Conservation (phyloP, 495 filamentous ascomycete species). For the Sporormia fimetaria region DNA sequence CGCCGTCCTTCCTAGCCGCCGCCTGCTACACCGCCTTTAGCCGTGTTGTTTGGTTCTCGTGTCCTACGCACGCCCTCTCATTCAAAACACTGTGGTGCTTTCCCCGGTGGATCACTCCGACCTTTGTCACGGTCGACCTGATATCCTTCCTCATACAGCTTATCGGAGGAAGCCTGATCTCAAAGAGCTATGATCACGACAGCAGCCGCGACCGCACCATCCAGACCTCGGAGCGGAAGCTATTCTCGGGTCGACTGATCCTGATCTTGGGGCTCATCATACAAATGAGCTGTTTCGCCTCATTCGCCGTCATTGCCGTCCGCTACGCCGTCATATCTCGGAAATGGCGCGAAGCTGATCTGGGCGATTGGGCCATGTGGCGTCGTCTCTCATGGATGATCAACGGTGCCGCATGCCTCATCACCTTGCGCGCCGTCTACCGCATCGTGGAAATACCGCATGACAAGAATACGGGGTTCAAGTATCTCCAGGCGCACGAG, state of each 20-base stretch:
- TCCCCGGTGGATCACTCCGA: constrained; percentile 15
- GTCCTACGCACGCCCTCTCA: constrained; percentile 5
- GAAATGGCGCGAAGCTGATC: constrained; percentile 4
- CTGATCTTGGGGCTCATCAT: constrained; percentile 16
- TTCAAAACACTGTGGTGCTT: constrained; percentile 20
- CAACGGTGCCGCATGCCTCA: constrained; percentile 15
- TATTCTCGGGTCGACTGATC: constrained; percentile 8
- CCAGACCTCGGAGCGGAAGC: constrained; percentile 10
- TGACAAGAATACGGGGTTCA: constrained; percentile 10
- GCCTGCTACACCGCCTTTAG: constrained; percentile 20
- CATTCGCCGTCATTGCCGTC: constrained; percentile 15
- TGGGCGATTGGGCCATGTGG: constrained; percentile 21
- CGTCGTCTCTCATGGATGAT: constrained; percentile 11
- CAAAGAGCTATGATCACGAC: constrained; percentile 9
- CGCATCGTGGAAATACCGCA: constrained; percentile 19
- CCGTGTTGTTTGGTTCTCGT: constrained; percentile 18
- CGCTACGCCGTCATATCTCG: constrained; percentile 11
- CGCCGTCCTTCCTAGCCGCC: constrained; percentile 18
- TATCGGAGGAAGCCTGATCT: constrained; percentile 10
- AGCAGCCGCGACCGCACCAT: constrained; percentile 4
- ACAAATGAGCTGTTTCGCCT: constrained; percentile 12
- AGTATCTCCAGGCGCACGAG: constrained; percentile 12
- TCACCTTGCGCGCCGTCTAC: constrained; percentile 17
- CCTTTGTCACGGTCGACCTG: constrained; percentile 18
- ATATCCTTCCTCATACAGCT: constrained; percentile 17